A percentile compares a stretch with the other conserved stretches of the same genome.
phyloP scores from a whole-genome alignment of 495 filamentous ascomycete species.

The Xylaria longipes region DNA sequence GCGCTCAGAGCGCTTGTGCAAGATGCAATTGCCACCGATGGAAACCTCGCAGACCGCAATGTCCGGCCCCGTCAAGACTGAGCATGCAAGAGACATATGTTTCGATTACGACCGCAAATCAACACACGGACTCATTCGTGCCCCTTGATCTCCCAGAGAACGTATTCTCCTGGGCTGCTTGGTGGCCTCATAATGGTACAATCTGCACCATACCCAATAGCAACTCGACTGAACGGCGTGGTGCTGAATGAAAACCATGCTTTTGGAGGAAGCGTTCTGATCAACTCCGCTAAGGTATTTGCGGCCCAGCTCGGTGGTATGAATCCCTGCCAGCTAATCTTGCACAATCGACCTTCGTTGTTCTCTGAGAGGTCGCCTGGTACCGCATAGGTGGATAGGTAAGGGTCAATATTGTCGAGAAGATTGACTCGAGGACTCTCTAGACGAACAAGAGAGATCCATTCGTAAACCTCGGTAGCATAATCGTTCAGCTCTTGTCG shows the following conservation, averaged over 20 bases:
- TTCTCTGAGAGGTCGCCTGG: slow-evolving; percentile 51
- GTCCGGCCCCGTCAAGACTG: slow-evolving; percentile 66
- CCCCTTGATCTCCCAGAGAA: slow-evolving; percentile 60
- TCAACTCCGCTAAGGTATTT: slow-evolving; percentile 46
- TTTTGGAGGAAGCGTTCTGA: slow-evolving; percentile 48
- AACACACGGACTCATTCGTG: slow-evolving; percentile 44
- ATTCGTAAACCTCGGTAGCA: slow-evolving; percentile 76
- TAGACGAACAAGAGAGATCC: slow-evolving; percentile 77
- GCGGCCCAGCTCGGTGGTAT: slow-evolving; percentile 55
- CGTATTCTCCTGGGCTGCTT: slow-evolving; percentile 52
- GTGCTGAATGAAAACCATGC: slow-evolving; percentile 58
- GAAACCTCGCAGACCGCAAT: slow-evolving; percentile 63
- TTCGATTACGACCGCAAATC: not conserved
- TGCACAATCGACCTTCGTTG: slow-evolving; percentile 46
- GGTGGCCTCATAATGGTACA: slow-evolving; percentile 56
- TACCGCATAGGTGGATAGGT: slow-evolving; percentile 79
- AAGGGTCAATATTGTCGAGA: slow-evolving; percentile 78
- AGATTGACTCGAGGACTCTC: slow-evolving; percentile 71
- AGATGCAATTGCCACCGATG: slow-evolving; percentile 68
- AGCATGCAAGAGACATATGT: slow-evolving; percentile 28
- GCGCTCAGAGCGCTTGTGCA: slow-evolving; percentile 71
- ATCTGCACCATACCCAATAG: slow-evolving; percentile 49
- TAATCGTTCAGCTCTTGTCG: slow-evolving; percentile 63
- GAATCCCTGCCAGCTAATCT: slow-evolving; percentile 62
- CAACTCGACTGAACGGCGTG: slow-evolving; percentile 52